Base-by-base conservation (phyloP, 257 asterid genomes). In the Cinchona pubescens region DNA sequence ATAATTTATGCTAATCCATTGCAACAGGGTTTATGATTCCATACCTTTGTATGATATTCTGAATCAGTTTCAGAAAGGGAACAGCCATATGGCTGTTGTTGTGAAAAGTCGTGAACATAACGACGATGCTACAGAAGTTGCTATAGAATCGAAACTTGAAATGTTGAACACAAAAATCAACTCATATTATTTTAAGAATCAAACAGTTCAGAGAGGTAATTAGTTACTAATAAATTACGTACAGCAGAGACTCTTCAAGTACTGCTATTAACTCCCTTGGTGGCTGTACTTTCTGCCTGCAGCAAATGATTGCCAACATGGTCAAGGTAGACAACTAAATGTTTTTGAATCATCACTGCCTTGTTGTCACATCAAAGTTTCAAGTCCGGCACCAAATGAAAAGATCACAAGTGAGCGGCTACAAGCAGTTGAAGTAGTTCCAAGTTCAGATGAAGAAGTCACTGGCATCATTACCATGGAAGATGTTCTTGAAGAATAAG, bases 401-500 rank as follows among this genome's bases (percentile, higher is more conserved):
- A 78, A 71, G 78, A 67, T 80, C 71, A 80, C 76, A 0, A 73
- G 59, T 9, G 81, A 78, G 23, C 77, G 74, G 30, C 37, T 77
- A 67, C 84, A 80, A 67, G 72, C 60, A 12, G 75, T 76, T 64
- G 86, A 80, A 64, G 67, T 49, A 12, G 75, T 76, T 46, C 65
- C 73, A 63, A 71, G 73, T 72, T 65, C 72, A 27, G 90, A 85
- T 56, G 92, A 87, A 78, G 93, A 83, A 78, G 87, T 83, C 18
- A 67, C 81, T 23, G 96, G 96, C 1, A 84, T 90, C 59, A 88
- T 90, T 53, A 88, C 96, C 37, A 90, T 88, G 96, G 96, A 88
- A 78, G 96, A 88, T 72, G 96, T 88, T 25, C 75, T 90, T 37
- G 96, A 88, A 79, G 85, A 90, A 71, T 83, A 88, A n/a, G 79